phyloP scores from a whole-genome alignment of 1,284 basidiomycete species.

The Austroboletus niveus region DNA sequence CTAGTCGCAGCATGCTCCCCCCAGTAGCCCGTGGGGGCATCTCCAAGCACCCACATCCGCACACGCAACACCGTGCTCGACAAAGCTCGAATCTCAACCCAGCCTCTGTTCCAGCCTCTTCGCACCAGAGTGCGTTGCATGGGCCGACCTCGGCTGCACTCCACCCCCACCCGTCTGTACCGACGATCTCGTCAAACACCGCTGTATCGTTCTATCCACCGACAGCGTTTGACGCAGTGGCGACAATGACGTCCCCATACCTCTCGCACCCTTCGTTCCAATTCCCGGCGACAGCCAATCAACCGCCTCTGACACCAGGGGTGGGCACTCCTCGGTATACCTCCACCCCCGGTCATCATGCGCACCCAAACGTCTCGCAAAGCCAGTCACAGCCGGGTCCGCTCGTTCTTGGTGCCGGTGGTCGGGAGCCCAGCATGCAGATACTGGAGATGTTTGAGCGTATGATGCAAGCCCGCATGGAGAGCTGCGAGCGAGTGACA shows the following conservation, averaged over 20 bases:
- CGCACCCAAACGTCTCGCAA: slow-evolving; percentile 10
- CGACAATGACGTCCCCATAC: slow-evolving; percentile 29
- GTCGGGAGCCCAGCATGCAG: slow-evolving; percentile 45
- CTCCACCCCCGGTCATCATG: slow-evolving; percentile 15
- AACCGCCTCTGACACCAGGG: slow-evolving; percentile 14
- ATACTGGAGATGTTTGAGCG: slow-evolving; percentile 67
- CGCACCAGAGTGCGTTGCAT: slow-evolving; percentile 21
- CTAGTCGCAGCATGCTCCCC: slow-evolving; percentile 25
- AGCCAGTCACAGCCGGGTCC: slow-evolving; percentile 19
- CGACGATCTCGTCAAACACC: slow-evolving; percentile 15
- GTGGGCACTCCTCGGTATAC: slow-evolving; percentile 8
- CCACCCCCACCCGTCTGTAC: slow-evolving; percentile 18
- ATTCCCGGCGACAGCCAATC: slow-evolving; percentile 17
- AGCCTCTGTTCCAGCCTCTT: slow-evolving; percentile 26
- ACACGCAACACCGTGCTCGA: slow-evolving; percentile 29
- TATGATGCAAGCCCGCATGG: slow-evolving; percentile 70
- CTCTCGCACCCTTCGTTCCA: slow-evolving; percentile 32
- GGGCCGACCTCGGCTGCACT: slow-evolving; percentile 16
- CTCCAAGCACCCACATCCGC: slow-evolving; percentile 25
- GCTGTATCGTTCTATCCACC: slow-evolving; percentile 28
- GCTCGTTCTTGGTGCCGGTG: slow-evolving; percentile 26
- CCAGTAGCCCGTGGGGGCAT: slow-evolving; percentile 26
- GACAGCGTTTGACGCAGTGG: slow-evolving; percentile 19
- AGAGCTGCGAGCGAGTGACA: slow-evolving; percentile 66
- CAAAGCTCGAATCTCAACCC: slow-evolving; percentile 34